phyloP scores from a whole-genome alignment of 2,329 filamentous ascomycete genomes.

The Trichoderma sp. region DNA sequence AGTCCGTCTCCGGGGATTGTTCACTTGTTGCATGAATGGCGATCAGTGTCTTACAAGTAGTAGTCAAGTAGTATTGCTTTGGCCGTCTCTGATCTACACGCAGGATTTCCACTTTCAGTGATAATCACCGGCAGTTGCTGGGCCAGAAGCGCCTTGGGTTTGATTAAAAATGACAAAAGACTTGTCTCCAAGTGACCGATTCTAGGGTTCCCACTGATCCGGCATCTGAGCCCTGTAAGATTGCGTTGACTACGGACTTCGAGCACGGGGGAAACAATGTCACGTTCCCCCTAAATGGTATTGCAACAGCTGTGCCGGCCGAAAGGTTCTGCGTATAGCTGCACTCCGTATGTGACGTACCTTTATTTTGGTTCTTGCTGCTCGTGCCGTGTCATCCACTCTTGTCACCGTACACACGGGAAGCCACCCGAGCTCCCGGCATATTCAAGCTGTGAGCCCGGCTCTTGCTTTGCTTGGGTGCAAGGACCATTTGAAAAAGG shows the following conservation, averaged over 20 bases:
- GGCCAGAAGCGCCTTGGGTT: not conserved
- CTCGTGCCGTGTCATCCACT: not conserved
- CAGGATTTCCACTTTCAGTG: not conserved
- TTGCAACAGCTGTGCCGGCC: not conserved
- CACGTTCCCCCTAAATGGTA: not conserved
- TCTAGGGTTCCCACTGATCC: not conserved
- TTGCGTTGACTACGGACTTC: slow-evolving; percentile 2
- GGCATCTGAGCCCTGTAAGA: slow-evolving; percentile 8
- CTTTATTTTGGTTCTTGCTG: not conserved
- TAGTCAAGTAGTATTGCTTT: not conserved
- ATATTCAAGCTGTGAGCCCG: not conserved
- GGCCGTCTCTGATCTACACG: not conserved
- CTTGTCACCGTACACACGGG: not conserved
- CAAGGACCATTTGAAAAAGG: not conserved
- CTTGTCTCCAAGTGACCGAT: not conserved
- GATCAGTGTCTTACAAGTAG: not conserved
- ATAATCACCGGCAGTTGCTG: not conserved
- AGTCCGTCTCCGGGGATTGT: not conserved
- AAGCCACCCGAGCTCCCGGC: not conserved
- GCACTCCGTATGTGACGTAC: not conserved
- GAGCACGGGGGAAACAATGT: not conserved
- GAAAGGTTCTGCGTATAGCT: not conserved
- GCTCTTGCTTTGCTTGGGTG: not conserved
- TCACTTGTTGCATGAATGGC: not conserved
- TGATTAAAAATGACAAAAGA: not conserved